phyloP scores from a whole-genome alignment of 2,329 filamentous ascomycete species.

The Arthrinium puccinioides region DNA sequence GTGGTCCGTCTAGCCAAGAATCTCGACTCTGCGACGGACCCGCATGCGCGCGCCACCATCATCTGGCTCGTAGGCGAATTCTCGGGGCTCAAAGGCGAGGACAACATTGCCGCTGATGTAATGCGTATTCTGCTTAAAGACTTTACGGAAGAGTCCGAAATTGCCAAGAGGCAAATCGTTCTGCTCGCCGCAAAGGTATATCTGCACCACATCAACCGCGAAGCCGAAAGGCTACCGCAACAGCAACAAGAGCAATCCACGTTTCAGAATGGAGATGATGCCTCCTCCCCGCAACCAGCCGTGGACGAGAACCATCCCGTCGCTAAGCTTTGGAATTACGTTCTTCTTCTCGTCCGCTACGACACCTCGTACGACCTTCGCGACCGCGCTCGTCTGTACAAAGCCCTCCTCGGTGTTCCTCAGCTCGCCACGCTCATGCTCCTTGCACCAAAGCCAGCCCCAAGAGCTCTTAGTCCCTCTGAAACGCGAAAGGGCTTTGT shows the following conservation, averaged over 20 bases:
- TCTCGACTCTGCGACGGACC: constrained; percentile 78
- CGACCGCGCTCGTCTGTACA: constrained; percentile 84
- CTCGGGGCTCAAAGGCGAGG: constrained; percentile 67
- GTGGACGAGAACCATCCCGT: constrained; percentile 59
- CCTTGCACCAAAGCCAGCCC: constrained; percentile 88
- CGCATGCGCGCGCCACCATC: constrained; percentile 86
- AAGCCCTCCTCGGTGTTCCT: constrained; percentile 71
- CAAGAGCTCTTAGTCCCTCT: constrained; percentile 82
- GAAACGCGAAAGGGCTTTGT: constrained; percentile 72
- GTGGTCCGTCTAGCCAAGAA: constrained; percentile 87
- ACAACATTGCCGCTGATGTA: constrained; percentile 90
- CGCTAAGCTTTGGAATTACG: constrained; percentile 74
- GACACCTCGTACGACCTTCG: constrained; percentile 93
- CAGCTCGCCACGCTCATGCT: constrained; percentile 88
- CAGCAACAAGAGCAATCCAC: constrained; percentile 12
- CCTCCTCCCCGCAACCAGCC: constrained; percentile 17
- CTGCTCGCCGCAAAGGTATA: constrained; percentile 95
- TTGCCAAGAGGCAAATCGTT: constrained; percentile 85
- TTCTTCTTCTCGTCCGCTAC: constrained; percentile 78
- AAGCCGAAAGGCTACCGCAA: constrained; percentile 30
- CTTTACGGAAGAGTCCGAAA: constrained; percentile 76
- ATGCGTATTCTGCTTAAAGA: constrained; percentile 79
- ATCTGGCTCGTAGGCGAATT: constrained; percentile 98
- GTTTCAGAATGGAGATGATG: constrained; percentile 23
- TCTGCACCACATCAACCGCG: constrained; percentile 72